Percentiles rank a stretch among this genome's conserved stretches.
Conservation (phyloP, 23 red algal species). For the Cyanidium caldarium region DNA sequence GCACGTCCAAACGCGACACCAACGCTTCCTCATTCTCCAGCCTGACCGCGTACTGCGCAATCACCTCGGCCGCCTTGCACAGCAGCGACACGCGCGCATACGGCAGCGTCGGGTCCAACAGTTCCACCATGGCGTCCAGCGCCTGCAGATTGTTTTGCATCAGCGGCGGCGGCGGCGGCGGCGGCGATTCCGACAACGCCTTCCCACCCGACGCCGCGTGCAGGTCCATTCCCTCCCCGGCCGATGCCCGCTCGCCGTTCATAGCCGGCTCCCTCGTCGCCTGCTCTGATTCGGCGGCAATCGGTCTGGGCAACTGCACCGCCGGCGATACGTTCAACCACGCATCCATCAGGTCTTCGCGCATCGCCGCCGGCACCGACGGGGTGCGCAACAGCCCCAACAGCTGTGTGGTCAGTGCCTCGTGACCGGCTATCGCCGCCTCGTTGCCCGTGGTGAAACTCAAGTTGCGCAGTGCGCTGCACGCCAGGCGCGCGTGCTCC, state of each 20-base stretch:
- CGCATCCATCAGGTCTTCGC: slow-evolving; percentile 57
- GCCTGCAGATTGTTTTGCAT: slow-evolving; percentile 8
- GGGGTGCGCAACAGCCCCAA: slow-evolving; percentile 28
- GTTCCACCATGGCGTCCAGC: slow-evolving; percentile 35
- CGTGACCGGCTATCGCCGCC: slow-evolving; percentile 21
- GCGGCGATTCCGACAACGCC: background rate
- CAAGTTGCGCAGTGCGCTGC: slow-evolving; percentile 61
- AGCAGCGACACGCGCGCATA: slow-evolving; percentile 26
- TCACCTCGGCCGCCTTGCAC: slow-evolving; percentile 57
- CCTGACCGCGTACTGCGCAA: slow-evolving; percentile 45
- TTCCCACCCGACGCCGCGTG: background rate
- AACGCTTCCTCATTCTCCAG: slow-evolving; percentile 64
- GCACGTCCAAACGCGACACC: slow-evolving; percentile 31
- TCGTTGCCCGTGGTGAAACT: slow-evolving; percentile 57
- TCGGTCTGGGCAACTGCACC: background rate
- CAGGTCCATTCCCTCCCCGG: too few relatives aligned
- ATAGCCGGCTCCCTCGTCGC: too few relatives aligned
- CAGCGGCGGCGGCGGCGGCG: slow-evolving; percentile 4
- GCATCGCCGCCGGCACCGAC: slow-evolving; percentile 17
- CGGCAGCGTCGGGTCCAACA: slow-evolving; percentile 35
- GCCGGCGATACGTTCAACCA: slow-evolving; percentile 37
- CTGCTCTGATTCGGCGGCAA: background rate
- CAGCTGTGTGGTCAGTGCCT: slow-evolving; percentile 18
- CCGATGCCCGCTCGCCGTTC: too few relatives aligned
- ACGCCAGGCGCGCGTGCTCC: slow-evolving; percentile 31